Evolutionary conservation across 2,329 filamentous ascomycete genomes (phyloP).

Genomic region (Fusarium sp.): DNA sequence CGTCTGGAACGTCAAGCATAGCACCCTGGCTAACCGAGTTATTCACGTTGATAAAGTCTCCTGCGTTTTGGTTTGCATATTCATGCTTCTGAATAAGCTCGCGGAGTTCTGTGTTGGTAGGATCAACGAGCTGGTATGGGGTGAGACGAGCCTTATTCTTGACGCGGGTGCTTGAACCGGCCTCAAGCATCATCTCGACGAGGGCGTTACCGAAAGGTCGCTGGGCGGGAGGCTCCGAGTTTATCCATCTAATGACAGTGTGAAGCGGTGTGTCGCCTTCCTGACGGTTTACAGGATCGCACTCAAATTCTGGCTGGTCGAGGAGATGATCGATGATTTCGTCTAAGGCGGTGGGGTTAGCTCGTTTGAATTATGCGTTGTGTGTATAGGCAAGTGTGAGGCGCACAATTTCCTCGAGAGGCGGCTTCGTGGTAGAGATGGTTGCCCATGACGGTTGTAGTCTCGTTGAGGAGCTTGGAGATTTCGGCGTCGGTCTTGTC

Average conservation of each 20-base stretch:
- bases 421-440: constrained; percentile 92
- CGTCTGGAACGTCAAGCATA: constrained; percentile 43
- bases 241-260: constrained; percentile 81
- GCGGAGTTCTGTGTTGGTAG: constrained; percentile 71
- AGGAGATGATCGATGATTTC: constrained; percentile 85
- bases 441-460: constrained; percentile 87
- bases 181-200: constrained; percentile 85
- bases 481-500: constrained; percentile 72
- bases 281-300: constrained; percentile 78
- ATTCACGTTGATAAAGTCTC: constrained; percentile 65
- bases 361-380: constrained; percentile 14
- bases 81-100: constrained; percentile 77
- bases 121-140: constrained; percentile 79
- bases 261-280: constrained; percentile 85
- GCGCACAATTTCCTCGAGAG: constrained; percentile 83
- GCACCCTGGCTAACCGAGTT: constrained; percentile 29
- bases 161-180: constrained; percentile 70
- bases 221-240: constrained; percentile 72
- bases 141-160: constrained; percentile 80
- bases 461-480: constrained; percentile 84
- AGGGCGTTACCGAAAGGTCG: constrained; percentile 74
- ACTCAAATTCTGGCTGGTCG: constrained; percentile 86
- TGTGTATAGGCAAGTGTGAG: neutral
- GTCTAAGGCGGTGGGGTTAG: constrained; percentile 60
- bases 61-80: constrained; percentile 69